Conservation (phyloP, 495 filamentous ascomycete species). For the Lasiosphaeria hispida region DNA sequence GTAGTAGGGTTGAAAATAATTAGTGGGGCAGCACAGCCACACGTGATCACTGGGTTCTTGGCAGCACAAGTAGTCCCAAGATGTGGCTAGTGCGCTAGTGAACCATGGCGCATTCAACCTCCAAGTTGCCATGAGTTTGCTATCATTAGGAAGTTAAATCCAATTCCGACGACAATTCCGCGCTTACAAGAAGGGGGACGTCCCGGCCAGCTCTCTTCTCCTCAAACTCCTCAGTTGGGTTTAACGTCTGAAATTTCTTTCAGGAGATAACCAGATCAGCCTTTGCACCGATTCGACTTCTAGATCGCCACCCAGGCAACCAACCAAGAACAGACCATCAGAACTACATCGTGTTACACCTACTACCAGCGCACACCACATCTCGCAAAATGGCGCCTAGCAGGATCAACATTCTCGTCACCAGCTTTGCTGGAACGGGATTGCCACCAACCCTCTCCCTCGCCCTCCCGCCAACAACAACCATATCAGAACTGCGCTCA, state of each 20-base stretch:
- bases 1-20: slow-evolving; percentile 31
- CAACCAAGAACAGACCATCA: no score
- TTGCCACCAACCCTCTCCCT: slow-evolving; percentile 76
- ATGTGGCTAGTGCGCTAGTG: slow-evolving; percentile 19
- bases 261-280: no score
- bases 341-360: background rate
- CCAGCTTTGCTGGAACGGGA: slow-evolving; percentile 76
- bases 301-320: background rate
- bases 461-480: slow-evolving; percentile 62
- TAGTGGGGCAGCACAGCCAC: slow-evolving; percentile 33
- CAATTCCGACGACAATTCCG: no score
- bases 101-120: background rate
- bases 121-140: background rate
- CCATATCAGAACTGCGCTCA: slow-evolving; percentile 63
- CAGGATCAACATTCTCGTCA: slow-evolving; percentile 77
- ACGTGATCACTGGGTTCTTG: slow-evolving; percentile 6
- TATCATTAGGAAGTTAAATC: no score
- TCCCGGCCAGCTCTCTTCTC: no score
- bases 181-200: no score
- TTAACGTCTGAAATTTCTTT: no score
- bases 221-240: no score
- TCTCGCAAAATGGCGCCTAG: slow-evolving; percentile 38
- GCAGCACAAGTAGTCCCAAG: background rate
- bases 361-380: background rate
- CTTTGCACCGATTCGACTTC: no score